Evolutionary conservation across 306 rosid species (phyloP).

Genomic region (Erythrophleum fordii): DNA sequence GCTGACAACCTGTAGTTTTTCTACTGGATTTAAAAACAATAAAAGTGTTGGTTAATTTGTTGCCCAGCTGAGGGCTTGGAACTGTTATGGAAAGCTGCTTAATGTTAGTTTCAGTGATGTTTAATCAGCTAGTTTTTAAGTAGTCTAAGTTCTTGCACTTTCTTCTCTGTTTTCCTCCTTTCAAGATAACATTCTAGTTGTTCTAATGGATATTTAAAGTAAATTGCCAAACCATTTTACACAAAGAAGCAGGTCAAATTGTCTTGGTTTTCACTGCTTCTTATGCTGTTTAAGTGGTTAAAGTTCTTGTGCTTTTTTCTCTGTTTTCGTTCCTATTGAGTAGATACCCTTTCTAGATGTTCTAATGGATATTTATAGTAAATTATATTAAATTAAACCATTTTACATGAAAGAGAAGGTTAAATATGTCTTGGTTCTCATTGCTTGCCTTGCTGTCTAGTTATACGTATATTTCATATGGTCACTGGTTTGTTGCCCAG

Average conservation of each 20-base stretch:
- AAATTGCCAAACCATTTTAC: background rate
- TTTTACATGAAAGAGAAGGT: background rate
- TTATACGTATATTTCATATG: background rate
- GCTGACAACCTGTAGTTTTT: background rate
- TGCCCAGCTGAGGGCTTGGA: conserved; percentile 1
- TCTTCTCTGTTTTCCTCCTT: conserved; percentile 14
- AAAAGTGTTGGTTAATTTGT: background rate
- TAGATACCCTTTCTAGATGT: background rate
- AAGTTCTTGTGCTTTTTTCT: background rate
- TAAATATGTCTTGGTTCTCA: background rate
- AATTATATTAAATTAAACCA: background rate
- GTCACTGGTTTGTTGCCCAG: background rate
- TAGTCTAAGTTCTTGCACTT: background rate
- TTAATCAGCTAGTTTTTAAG: conserved; percentile 17
- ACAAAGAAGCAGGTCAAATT: conserved; percentile 5
- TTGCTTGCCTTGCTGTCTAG: background rate
- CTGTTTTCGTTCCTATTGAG: background rate
- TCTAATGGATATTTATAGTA: no score
- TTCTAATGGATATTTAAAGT: background rate
- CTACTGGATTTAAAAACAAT: background rate
- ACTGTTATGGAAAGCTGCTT: background rate
- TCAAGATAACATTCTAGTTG: background rate
- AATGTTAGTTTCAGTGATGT: background rate
- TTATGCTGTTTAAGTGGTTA: background rate
- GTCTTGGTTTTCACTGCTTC: background rate